phyloP scores from a whole-genome alignment of 139 green algal species.

The Dunaliella sp. region DNA sequence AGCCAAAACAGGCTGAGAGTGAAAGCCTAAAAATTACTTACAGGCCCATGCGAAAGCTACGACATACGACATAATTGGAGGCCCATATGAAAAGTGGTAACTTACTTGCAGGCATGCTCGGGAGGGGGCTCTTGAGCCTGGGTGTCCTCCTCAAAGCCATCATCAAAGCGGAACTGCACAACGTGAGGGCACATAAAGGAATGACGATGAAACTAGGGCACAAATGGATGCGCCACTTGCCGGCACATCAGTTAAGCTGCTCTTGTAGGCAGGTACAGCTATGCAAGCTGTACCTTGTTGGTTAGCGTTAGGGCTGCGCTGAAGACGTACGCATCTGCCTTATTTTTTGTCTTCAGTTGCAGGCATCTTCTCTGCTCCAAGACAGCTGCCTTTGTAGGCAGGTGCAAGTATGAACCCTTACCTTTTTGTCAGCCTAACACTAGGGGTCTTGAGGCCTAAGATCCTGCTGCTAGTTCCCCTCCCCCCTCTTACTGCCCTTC shows the following conservation, averaged over 20 bases:
- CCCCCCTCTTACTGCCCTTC: too few relatives aligned
- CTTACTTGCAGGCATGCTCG: conserved; percentile 68
- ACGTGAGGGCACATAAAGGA: neutral
- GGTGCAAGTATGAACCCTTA: neutral
- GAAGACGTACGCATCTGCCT: neutral
- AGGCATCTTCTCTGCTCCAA: neutral
- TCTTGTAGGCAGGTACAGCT: too few relatives aligned
- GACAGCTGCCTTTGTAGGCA: conserved; percentile 9
- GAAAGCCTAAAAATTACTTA: too few relatives aligned
- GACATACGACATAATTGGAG: too few relatives aligned
- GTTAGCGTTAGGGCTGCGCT: neutral
- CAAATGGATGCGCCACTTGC: neutral
- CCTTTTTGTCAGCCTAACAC: neutral
- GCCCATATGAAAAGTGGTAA: too few relatives aligned
- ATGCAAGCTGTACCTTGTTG: too few relatives aligned
- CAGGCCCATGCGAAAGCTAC: too few relatives aligned
- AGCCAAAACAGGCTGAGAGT: too few relatives aligned
- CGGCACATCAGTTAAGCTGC: too few relatives aligned
- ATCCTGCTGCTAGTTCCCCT: too few relatives aligned
- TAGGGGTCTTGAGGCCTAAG: too few relatives aligned
- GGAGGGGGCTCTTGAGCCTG: conserved; percentile 40
- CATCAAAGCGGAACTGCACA: conserved; percentile 63
- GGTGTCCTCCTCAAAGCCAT: conserved; percentile 42
- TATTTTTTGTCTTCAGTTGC: neutral
- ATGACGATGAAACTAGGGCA: neutral